Conservation (phyloP, 345 rosid species). For the Eucalyptus tenuipes region DNA sequence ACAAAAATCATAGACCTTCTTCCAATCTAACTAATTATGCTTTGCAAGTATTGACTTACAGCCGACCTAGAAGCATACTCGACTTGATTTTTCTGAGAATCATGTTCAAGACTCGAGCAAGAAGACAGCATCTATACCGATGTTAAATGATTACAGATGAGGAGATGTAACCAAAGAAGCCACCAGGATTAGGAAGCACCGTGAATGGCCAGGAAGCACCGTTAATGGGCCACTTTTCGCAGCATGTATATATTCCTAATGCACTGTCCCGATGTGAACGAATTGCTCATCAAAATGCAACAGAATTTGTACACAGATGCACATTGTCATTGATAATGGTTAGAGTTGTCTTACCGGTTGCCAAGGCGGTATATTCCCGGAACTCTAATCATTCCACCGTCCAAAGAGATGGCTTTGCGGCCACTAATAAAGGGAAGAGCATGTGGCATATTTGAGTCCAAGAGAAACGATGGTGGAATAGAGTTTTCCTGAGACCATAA, state of each 20-base stretch:
- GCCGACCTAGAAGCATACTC: background rate
- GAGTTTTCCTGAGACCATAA: conserved; percentile 83
- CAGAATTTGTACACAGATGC: background rate
- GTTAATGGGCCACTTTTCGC: background rate
- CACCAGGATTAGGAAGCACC: background rate
- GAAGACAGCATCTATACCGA: background rate
- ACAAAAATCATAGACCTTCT: background rate
- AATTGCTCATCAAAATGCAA: background rate
- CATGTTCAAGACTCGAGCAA: background rate
- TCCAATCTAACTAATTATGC: background rate
- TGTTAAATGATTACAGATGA: background rate
- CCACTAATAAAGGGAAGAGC: conserved; percentile 73
- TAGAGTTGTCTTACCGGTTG: conserved; percentile 24
- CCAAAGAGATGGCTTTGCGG: conserved; percentile 74
- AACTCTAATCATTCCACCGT: conserved; percentile 78
- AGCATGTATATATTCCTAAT: background rate
- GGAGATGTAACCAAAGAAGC: background rate
- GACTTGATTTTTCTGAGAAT: background rate
- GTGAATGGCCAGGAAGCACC: background rate
- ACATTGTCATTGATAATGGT: background rate
- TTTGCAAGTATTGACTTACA: background rate
- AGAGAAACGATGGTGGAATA: conserved; percentile 67
- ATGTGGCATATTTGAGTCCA: conserved; percentile 61
- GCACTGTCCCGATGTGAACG: background rate
- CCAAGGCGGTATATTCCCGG: conserved; percentile 59